Base-by-base conservation (phyloP, 129 eudicot species). In the Chrysanthemum seticuspe region DNA sequence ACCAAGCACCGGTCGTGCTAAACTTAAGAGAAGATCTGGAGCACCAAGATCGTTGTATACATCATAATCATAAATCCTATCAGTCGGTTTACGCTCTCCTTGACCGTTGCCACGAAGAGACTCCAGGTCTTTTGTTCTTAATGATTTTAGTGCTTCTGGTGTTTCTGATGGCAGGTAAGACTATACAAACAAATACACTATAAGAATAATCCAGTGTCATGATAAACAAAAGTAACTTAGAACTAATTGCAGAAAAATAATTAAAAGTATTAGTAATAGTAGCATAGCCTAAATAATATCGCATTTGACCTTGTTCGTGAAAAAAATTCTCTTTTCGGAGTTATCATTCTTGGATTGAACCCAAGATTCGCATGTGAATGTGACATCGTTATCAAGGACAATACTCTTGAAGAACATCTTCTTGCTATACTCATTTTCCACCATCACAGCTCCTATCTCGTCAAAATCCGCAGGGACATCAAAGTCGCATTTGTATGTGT, bases 61-160 rank as follows among this genome's bases (percentile, higher is more conserved):
- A 49, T 91, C 97, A 63, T 91, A 91, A 68, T 88, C 97, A 78
- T 91, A 91, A 45, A 91, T 82, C 76, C 97, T 84, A 10, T 88
- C 97, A 16, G 14, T 29, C 1, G 60, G 67, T 72, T 86, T 73
- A 50, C 95, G 83, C 48, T 91, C 84, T 21, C 92, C 96, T 55
- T 62, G n/a, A 13, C 92, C 96, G 31, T 88, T 76, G 0, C 97
- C 97, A 49, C 97, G 82, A 8, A 91, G 75, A 36, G 58, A 45
- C 21, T 16, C 62, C 23, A 91, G 78, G 79, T 91, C 97, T 69
- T 79, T 74, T 47, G 74, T 72, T 64, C 97, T 78, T 54, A 79
- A 63, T 18, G 51, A 53, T 72, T 25, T 72, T 60, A 91, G 34
- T 10, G 87, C 97, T 11, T 62, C 50, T 12, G 97, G 97, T 4